Evolutionary conservation across 371 early-diverging fungal species (phyloP).

Genomic region (Mortierella sp.): DNA sequence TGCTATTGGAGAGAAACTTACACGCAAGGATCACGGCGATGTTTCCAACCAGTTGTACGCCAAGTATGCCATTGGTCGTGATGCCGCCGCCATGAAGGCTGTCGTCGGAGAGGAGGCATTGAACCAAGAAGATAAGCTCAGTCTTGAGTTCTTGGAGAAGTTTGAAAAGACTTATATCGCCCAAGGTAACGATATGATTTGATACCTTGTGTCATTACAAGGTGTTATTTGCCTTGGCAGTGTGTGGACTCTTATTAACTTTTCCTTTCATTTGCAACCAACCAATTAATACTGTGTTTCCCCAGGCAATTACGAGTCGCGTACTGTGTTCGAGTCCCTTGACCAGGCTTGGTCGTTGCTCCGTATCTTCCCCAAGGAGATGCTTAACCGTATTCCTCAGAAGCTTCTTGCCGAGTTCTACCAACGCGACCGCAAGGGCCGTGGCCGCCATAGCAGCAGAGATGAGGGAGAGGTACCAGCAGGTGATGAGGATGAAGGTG

Average conservation of each 20-base stretch:
- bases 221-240: neutral
- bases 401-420: slow-evolving; percentile 97
- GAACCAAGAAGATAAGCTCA: slow-evolving; percentile 98
- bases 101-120: slow-evolving; percentile 99
- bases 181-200: too few species aligned
- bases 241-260: neutral
- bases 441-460: slow-evolving; percentile 48
- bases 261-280: neutral
- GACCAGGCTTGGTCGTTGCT: slow-evolving; percentile 99
- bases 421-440: slow-evolving; percentile 81
- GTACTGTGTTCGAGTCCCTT: slow-evolving; percentile 98
- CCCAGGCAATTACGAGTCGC: slow-evolving; percentile 87
- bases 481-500: slow-evolving; percentile 46
- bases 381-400: slow-evolving; percentile 99
- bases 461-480: slow-evolving; percentile 50
- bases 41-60: slow-evolving; percentile 99
- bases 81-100: slow-evolving; percentile 99
- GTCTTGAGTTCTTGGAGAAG: slow-evolving; percentile 99
- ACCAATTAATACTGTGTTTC: neutral
- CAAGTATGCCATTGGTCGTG: slow-evolving; percentile 99
- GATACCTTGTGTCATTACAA: too few species aligned
- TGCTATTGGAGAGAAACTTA: slow-evolving; percentile 99
- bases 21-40: slow-evolving; percentile 99
- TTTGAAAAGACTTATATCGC: slow-evolving; percentile 99
- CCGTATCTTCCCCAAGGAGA: slow-evolving; percentile 99